A percentile compares a stretch with the other conserved stretches of the same genome.
Conservation (phyloP, 164 flowering plant species). For the Chimonanthus praecox region DNA sequence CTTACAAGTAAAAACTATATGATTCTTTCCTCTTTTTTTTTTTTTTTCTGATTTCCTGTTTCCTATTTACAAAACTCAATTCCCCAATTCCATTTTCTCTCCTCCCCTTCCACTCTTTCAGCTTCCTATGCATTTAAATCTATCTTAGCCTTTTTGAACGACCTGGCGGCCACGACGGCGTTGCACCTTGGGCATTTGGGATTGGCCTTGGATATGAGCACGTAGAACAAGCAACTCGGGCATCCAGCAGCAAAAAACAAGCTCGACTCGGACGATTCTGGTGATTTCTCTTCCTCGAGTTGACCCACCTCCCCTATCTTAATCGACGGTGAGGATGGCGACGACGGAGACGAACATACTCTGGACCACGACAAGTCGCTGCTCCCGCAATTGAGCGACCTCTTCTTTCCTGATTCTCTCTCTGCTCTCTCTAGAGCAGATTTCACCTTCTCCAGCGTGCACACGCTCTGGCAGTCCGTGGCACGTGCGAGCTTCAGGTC, state of each 20-base stretch:
- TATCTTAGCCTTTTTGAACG: constrained; percentile 51
- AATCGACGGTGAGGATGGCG: constrained; percentile 16
- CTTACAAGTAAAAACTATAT: too few relatives aligned
- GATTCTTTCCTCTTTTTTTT: too few relatives aligned
- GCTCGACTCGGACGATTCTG: background rate
- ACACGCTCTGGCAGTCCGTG: constrained; percentile 52
- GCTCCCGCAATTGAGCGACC: constrained; percentile 17
- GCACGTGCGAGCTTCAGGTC: constrained; percentile 57
- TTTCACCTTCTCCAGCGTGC: constrained; percentile 89
- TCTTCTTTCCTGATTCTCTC: constrained; percentile 30
- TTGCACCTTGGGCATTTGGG: constrained; percentile 73
- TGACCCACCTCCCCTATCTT: constrained; percentile 24
- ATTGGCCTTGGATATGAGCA: constrained; percentile 47
- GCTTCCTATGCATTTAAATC: constrained; percentile 46
- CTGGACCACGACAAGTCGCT: constrained; percentile 14
- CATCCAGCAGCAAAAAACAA: constrained; percentile 56
- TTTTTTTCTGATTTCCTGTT: too few relatives aligned
- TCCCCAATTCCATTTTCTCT: too few relatives aligned
- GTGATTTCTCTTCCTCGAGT: background rate
- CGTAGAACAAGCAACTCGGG: constrained; percentile 66
- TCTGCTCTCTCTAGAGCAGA: constrained; percentile 79
- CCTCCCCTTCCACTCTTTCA: background rate
- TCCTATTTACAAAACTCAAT: too few relatives aligned
- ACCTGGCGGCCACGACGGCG: constrained; percentile 38
- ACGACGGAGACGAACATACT: background rate